These are phyloP conservation scores for Neckera pumila DNA, from an alignment of 225 moss, liverwort and hornwort genomes.

Conservation along the genomic window DNA sequence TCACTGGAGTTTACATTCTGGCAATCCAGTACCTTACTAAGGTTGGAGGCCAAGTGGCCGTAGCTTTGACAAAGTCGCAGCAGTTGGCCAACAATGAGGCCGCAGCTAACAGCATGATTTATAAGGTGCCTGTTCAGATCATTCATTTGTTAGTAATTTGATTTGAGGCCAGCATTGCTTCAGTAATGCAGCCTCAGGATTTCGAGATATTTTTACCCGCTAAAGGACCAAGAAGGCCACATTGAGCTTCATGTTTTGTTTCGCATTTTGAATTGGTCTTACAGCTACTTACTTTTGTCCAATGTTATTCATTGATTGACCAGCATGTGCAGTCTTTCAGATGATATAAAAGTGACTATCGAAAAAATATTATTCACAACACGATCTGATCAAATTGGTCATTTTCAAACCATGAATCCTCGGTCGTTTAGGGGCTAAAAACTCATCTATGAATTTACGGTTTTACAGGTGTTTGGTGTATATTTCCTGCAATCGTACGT, in stretches of 20 bases:
- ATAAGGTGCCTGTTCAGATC: slow-evolving; percentile 23
- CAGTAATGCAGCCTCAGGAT: background rate
- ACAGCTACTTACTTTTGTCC: background rate
- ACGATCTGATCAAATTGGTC: background rate
- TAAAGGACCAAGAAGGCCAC: background rate
- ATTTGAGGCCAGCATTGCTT: background rate
- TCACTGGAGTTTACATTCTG: slow-evolving; percentile 42
- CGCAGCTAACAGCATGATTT: slow-evolving; percentile 43
- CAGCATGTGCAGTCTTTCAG: background rate
- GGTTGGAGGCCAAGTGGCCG: slow-evolving; percentile 30
- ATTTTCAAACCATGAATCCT: background rate
- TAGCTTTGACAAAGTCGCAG: slow-evolving; percentile 39
- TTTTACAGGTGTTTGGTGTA: slow-evolving; percentile 35
- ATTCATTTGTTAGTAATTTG: background rate
- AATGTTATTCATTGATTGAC: background rate
- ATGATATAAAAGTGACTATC: no score
- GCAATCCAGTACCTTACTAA: slow-evolving; percentile 51
- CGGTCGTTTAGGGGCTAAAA: background rate
- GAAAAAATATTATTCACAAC: background rate
- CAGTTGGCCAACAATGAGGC: slow-evolving; percentile 34
- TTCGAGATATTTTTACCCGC: background rate
- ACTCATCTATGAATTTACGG: background rate
- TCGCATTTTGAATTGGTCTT: background rate
- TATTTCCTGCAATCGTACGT: slow-evolving; percentile 63
- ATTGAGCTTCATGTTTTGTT: background rate